Conservation (phyloP, 2,329 filamentous ascomycete species). For the Metarhizium brunneum region DNA sequence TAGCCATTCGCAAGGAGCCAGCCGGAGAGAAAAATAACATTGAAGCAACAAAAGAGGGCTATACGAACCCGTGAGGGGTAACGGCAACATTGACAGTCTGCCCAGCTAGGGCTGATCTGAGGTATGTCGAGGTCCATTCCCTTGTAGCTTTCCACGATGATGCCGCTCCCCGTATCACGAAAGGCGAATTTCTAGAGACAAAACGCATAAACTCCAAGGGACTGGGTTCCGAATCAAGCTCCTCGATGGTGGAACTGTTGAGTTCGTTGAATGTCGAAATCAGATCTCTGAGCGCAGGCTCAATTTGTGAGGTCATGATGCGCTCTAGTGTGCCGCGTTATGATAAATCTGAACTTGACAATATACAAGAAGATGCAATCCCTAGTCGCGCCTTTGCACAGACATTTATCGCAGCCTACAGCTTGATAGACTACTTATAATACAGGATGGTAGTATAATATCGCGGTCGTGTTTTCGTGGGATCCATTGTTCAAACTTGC, state of each 20-base stretch:
- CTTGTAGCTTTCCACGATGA: conserved; percentile 51
- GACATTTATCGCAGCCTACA: background rate
- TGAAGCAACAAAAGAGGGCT: background rate
- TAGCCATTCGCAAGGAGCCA: background rate
- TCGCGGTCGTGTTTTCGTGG: too few relatives aligned
- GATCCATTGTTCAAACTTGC: too few relatives aligned
- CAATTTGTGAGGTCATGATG: background rate
- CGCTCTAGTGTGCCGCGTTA: background rate
- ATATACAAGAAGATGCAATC: background rate
- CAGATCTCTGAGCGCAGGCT: conserved; percentile 32
- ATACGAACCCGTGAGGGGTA: conserved; percentile 55
- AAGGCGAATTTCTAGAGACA: conserved; percentile 65
- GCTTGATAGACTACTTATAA: background rate
- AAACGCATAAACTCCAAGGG: conserved; percentile 73
- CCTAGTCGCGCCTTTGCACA: background rate
- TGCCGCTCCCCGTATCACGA: conserved; percentile 58
- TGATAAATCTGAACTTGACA: background rate
- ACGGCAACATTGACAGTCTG: conserved; percentile 64
- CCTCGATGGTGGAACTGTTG: conserved; percentile 51
- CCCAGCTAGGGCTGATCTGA: conserved; percentile 44
- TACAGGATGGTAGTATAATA: too few relatives aligned
- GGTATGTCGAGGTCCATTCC: conserved; percentile 53
- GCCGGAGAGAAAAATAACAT: background rate
- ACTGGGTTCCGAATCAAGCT: conserved; percentile 55
- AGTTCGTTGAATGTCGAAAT: conserved; percentile 66